phyloP scores from a whole-genome alignment of 208 protist species.

The Leishmania amazonensis region DNA sequence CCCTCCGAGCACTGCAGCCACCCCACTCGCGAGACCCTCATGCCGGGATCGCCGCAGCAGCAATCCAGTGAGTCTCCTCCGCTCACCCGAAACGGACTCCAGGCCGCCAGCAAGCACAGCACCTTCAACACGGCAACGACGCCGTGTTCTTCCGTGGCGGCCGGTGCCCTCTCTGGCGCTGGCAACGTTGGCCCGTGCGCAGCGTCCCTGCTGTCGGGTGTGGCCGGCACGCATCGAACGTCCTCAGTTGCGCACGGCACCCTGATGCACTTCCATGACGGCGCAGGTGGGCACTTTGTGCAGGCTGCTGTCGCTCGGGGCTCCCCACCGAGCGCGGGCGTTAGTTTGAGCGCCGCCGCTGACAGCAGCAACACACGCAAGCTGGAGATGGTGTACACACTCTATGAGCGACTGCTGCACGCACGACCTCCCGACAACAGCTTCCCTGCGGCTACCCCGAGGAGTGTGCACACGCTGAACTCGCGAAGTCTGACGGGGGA shows the following conservation, averaged over 20 bases:
- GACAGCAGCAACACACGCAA: slow-evolving; percentile 25
- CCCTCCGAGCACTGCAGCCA: neutral
- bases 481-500: neutral
- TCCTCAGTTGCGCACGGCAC: neutral
- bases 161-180: neutral
- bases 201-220: neutral
- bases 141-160: neutral
- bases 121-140: neutral
- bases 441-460: neutral
- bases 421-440: neutral
- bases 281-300: slow-evolving; percentile 1
- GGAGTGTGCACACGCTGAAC: neutral
- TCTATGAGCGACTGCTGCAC: slow-evolving; percentile 30
- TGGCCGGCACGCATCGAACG: neutral
- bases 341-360: slow-evolving; percentile 1
- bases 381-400: slow-evolving; percentile 43
- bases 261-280: neutral
- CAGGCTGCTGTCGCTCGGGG: neutral
- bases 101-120: neutral
- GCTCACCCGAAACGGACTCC: neutral
- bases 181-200: neutral
- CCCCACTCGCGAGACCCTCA: neutral
- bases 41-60: neutral
- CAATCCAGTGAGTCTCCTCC: neutral
- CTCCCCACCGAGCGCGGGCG: neutral